These are phyloP conservation scores for Zea luxurians DNA, from an alignment of 176 grass and related monocot species.

Conservation along the genomic window DNA sequence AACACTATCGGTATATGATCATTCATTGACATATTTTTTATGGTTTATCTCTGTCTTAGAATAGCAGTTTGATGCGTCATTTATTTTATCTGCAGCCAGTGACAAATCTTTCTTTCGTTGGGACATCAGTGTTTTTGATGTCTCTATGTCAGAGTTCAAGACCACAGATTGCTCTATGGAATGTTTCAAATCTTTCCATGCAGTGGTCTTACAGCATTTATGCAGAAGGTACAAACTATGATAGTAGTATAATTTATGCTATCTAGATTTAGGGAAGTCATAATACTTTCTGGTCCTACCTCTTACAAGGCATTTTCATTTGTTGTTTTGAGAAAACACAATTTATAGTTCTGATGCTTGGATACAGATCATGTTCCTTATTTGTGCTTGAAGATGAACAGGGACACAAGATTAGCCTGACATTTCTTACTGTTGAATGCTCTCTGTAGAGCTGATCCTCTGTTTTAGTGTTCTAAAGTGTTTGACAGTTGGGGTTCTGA, in stretches of 20 bases:
- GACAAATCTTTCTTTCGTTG: conserved; percentile 71
- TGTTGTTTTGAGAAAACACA: background rate
- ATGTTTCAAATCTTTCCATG: conserved; percentile 69
- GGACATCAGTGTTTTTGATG: conserved; percentile 62
- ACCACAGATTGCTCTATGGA: conserved; percentile 82
- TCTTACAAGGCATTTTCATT: background rate
- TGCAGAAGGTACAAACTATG: conserved; percentile 63
- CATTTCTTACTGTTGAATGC: background rate
- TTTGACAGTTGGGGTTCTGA: background rate
- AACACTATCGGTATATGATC: conserved; percentile 71
- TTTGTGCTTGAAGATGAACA: background rate
- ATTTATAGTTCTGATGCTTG: conserved; percentile 25
- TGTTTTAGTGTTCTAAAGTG: background rate
- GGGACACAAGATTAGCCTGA: background rate
- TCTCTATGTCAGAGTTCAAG: conserved; percentile 65
- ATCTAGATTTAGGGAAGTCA: background rate
- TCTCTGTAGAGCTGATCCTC: background rate
- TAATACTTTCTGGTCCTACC: background rate
- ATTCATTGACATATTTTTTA: conserved; percentile 3
- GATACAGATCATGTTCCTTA: background rate
- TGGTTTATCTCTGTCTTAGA: conserved; percentile 14
- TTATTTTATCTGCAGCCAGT: conserved; percentile 62
- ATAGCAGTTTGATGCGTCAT: conserved; percentile 15
- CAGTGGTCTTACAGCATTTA: conserved; percentile 86
- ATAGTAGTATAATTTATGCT: conserved; percentile 4